phyloP scores from a whole-genome alignment of 305 asterid genomes.

The Ajuga reptans region DNA sequence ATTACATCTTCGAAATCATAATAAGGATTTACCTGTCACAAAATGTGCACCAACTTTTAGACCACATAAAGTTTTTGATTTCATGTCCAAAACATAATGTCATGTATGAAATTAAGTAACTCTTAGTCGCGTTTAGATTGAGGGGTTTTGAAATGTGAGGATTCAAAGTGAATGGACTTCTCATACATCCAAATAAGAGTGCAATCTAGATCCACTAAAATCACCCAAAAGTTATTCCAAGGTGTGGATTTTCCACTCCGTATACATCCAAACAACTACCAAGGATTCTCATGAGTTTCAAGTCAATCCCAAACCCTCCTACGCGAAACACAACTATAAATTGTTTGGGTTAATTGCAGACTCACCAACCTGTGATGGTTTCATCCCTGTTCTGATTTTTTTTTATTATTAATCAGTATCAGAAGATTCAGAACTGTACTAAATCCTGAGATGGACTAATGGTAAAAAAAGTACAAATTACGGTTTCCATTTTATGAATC shows the following conservation, averaged over 20 bases:
- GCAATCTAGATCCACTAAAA: too few relatives aligned
- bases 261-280: background rate
- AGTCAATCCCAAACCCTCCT: background rate
- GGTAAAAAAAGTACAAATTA: background rate
- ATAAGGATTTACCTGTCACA: conserved; percentile 63
- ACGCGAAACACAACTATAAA: background rate
- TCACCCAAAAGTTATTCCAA: background rate
- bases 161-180: too few relatives aligned
- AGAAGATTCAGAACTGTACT: background rate
- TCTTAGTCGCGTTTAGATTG: background rate
- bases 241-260: background rate
- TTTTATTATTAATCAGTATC: background rate
- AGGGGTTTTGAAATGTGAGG: background rate
- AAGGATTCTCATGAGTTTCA: background rate
- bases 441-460: background rate
- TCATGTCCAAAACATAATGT: background rate
- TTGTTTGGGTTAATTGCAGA: too few relatives aligned
- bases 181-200: too few relatives aligned
- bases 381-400: too few relatives aligned
- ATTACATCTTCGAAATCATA: conserved; percentile 70
- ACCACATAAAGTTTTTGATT: background rate
- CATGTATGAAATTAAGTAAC: background rate
- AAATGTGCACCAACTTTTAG: conserved; percentile 10
- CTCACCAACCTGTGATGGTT: too few relatives aligned
- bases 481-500: too few relatives aligned